Evolutionary conservation across 768 basidiomycete species (phyloP), one percentile per base, ranked within the genome.

Genomic region (Serendipita vermifera): DNA sequence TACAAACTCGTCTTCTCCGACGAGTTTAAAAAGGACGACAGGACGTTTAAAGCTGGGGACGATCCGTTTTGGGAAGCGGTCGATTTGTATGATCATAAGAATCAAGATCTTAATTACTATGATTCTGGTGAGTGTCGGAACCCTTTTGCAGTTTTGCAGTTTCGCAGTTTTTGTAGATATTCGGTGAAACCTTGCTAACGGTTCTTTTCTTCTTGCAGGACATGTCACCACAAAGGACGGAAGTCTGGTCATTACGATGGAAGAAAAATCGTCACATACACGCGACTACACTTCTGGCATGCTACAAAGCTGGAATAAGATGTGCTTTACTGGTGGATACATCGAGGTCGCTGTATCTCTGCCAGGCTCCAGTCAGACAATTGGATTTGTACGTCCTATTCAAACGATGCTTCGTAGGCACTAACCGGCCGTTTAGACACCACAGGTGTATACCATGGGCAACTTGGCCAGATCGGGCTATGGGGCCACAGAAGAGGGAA

Each of bases 281-380:
- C 46, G n/a, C 71, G 35, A 91, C 82, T 64, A 71, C 78, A 61
- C 80, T 72, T 64, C 64, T 7, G 87, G 82, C 3, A 88, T 90
- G 86, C 70, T 92, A 3, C 87, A 90, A 69, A 79, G 78, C 36
- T 92, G 89, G 88, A 91, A 91, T 69, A 88, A 91, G 73, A 82
- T 91, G 64, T 75, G 75, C 64, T 75, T 75, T 66, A 70, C 69
- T 5, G 67, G 68, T 1, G 71, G 71, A 5, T 85, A 85, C 68
- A 77, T 91, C 58, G 89, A 90, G 71, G 68, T 83, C 15, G 65
- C 71, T 2, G 70, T 81, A 6, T 72, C 73, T 0, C 69, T 85
- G 3, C 83, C 83, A 0, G 83, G 83, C 0, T 74, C 78, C 3
- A 70, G 78, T 59, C 72, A 75, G n/a, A 63, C 70, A 41, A 74